Base-by-base conservation (phyloP, 495 filamentous ascomycete species). In the Penicillium samsonianum region DNA sequence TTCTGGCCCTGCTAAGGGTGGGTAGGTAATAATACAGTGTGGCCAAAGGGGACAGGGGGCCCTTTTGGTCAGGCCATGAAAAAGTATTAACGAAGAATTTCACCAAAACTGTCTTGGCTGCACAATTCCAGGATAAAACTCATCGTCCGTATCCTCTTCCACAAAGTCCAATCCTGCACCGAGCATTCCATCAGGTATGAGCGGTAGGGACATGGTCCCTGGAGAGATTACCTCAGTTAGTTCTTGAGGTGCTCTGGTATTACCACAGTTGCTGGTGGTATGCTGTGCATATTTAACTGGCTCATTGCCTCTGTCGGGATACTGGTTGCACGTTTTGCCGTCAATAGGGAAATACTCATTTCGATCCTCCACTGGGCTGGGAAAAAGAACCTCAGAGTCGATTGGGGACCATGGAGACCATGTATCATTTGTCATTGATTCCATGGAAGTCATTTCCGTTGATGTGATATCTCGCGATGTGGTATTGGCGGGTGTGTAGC, bases 271-370 rank as follows among this genome's bases (percentile, higher is more conserved):
- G n/a, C 9, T 53, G 50, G 16, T 28, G n/a, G 48, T 10, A 14
- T 43, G 37, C 11, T 50, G 40, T 14, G 33, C 20, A 25, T 50
- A 49, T 50, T 74, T 75, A 1, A 64, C 57, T 1, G 67, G 56
- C 26, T 65, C 62, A 26, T 68, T 56, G 10, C 65, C 72, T 41
- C 59, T 37, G 37, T 70, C 68, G 5, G 69, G 71, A 31, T 59
- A 62, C 16, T 59, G 51, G 42, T 56, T 62, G 38, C 50, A 60
- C 2, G 58, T 55, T 46, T 77, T 77, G 47, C 69, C 71, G 23
- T 74, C 74, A 5, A 65, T 65, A 33, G 64, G 53, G 48, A 67
- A 75, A 47, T 68, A 75, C 45, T 73, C 74, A 25, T 75, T 63
- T 40, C 63, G 47, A 10, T 58, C 30, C 22, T 35, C 22, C 9